Evolutionary conservation across 495 filamentous ascomycete species (phyloP), one percentile per base, ranked within the genome.

Genomic region (Rhypophila decipiens): DNA sequence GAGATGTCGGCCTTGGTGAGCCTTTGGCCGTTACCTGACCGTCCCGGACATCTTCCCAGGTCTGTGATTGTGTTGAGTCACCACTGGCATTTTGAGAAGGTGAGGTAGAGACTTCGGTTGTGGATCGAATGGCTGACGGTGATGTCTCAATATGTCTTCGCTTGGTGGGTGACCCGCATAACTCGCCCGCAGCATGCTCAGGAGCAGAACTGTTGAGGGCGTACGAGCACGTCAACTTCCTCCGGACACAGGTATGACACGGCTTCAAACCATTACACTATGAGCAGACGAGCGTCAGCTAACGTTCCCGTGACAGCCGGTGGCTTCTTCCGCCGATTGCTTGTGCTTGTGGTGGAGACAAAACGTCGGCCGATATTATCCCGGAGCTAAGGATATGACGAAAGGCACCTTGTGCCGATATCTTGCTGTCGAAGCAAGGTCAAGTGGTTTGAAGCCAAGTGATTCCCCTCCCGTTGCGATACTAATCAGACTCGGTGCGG

Each of bases 181-280:
- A 50, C 18, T 71, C 68, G 40, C 46, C 56, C 33, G 49, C 44
- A 39, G 41, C 56, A 52, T 68, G 55, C 39, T 64, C 59, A n/a
- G 64, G 52, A 33, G 56, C 55, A 20, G n/a, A n/a, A n/a, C 57
- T 46, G 42, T 57, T 61, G 34, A 68, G 42, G n/a, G 66, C 66
- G 57, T 77, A 79, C 27, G 65, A 50, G 49, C 74, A 79, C 9
- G 69, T 70, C 51, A 84, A 69, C 50, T 67, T 70, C 49, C 80
- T 71, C 58, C 78, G 78, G 19, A 71, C 52, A 68, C 82, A 88
- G 21, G 82, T 86, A 41, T 78, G 79, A 57, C 85, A 88, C 21
- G 82, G 84, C 45, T 77, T 77, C 46, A 79, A 62, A 42, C 84
- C 84, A 65, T 88, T 85, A 65, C 85, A 87, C 76, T 82, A 53